phyloP scores from a whole-genome alignment of 1,284 basidiomycete genomes.

The Tremellales sp. region DNA sequence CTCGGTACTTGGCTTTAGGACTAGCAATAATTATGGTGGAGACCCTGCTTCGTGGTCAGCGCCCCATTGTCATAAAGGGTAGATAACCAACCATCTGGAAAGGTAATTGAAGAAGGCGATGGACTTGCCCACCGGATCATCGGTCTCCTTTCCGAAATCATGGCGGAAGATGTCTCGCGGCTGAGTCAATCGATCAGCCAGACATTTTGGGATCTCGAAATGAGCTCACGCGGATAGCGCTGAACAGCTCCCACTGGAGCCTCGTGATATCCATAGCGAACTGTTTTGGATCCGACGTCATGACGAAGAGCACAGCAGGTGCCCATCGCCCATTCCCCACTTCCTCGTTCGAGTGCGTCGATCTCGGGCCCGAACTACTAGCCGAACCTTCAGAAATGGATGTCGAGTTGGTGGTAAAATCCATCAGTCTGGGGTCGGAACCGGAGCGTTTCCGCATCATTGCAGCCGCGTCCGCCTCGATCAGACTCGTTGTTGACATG shows the following conservation, averaged over 20 bases:
- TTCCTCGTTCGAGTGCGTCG: neutral
- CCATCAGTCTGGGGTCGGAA: neutral
- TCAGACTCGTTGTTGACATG: conserved; percentile 18
- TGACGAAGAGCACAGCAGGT: conserved; percentile 14
- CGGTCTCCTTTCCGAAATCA: conserved; percentile 44
- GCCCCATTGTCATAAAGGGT: neutral
- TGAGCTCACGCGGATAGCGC: conserved; percentile 35
- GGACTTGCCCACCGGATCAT: conserved; percentile 36
- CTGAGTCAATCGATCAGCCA: conserved; percentile 9
- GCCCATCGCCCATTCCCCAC: conserved; percentile 13
- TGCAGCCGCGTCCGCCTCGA: conserved; percentile 3
- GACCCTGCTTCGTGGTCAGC: conserved; percentile 23
- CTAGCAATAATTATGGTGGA: conserved; percentile 46
- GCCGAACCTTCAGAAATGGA: conserved; percentile 3
- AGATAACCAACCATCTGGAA: conserved; percentile 37
- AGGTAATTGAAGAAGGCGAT: conserved; percentile 48
- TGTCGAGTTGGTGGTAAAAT: conserved; percentile 8
- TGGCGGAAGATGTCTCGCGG: conserved; percentile 46
- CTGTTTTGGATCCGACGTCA: conserved; percentile 27
- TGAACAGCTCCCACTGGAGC: conserved; percentile 46
- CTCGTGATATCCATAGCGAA: conserved; percentile 47
- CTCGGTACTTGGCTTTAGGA: conserved; percentile 44
- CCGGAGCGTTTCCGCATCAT: neutral
- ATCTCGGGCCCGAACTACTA: neutral
- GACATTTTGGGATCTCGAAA: neutral